A percentile compares a stretch with the other conserved stretches of the same genome.
Evolutionary conservation across 2,329 filamentous ascomycete genomes (phyloP).

Genomic region (Monilinia vaccinii-corymbosi): DNA sequence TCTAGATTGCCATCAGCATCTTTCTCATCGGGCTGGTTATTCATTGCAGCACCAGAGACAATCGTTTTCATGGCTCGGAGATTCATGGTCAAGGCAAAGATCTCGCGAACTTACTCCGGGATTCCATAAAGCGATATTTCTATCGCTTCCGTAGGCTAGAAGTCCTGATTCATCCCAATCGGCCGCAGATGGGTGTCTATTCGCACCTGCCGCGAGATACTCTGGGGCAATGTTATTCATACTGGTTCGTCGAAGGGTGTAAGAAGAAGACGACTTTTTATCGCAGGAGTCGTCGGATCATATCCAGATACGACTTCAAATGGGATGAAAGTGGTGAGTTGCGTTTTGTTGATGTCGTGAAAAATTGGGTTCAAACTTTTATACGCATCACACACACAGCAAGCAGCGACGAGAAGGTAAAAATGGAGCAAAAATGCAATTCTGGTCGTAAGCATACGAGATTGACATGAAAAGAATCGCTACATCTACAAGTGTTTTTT

Average conservation of each 20-base stretch:
- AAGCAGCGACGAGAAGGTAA: neutral
- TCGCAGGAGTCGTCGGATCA: neutral
- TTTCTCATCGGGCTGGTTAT: neutral
- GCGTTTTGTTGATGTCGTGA: neutral
- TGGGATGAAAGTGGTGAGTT: neutral
- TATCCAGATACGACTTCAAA: neutral
- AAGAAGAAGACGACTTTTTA: neutral
- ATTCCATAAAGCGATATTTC: constrained; percentile 82
- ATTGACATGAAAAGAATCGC: neutral
- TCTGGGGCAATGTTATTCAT: constrained; percentile 22
- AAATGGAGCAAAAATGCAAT: neutral
- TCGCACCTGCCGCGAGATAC: constrained; percentile 61
- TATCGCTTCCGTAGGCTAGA: constrained; percentile 82
- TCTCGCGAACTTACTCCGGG: constrained; percentile 52
- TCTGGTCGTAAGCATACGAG: no score
- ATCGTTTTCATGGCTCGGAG: neutral
- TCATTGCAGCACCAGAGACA: neutral
- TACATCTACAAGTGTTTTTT: neutral
- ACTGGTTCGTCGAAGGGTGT: neutral
- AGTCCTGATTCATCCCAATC: constrained; percentile 74
- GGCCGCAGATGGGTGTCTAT: constrained; percentile 79
- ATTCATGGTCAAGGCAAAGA: neutral
- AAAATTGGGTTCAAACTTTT: constrained; percentile 2
- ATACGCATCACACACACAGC: neutral
- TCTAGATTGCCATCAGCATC: constrained; percentile 13